phyloP scores from a whole-genome alignment of 2,329 filamentous ascomycete species.

The Claviceps pusilla region DNA sequence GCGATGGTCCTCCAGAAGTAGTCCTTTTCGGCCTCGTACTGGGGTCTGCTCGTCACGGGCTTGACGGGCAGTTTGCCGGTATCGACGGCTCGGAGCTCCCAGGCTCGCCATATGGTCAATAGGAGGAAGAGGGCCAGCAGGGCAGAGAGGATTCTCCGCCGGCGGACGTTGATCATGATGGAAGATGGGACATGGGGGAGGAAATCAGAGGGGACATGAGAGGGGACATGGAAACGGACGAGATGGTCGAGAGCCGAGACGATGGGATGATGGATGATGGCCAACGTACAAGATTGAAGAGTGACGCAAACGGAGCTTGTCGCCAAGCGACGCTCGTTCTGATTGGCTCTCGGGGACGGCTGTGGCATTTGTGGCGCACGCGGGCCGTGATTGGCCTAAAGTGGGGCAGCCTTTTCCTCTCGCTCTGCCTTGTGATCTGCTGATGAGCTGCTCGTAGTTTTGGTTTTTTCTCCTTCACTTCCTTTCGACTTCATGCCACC shows the following conservation, averaged over 20 bases:
- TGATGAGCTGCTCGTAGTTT: too few relatives aligned
- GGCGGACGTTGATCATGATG: slow-evolving; percentile 5
- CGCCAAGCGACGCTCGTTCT: too few relatives aligned
- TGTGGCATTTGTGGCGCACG: too few relatives aligned
- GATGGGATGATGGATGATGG: too few relatives aligned
- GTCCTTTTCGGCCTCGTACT: slow-evolving; percentile 6
- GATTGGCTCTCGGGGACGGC: too few relatives aligned
- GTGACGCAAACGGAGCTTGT: too few relatives aligned
- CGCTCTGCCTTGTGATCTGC: too few relatives aligned
- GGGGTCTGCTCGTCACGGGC: slow-evolving; percentile 1
- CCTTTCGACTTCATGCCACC: neutral
- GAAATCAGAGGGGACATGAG: neutral
- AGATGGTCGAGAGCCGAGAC: neutral
- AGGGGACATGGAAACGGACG: neutral
- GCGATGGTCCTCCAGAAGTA: slow-evolving; percentile 11
- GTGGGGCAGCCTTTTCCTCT: too few relatives aligned
- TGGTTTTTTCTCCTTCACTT: too few relatives aligned
- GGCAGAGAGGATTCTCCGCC: slow-evolving; percentile 3
- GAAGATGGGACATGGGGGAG: neutral
- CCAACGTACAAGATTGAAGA: too few relatives aligned
- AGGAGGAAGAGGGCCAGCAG: slow-evolving; percentile 3
- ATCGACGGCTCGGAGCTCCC: slow-evolving; percentile 1
- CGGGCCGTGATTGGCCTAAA: slow-evolving; percentile 10
- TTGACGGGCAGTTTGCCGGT: neutral
- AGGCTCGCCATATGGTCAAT: slow-evolving; percentile 4